Evolutionary conservation across 768 basidiomycete genomes (phyloP), one percentile per base, ranked within the genome.

Genomic region (Tulasnella sp.): DNA sequence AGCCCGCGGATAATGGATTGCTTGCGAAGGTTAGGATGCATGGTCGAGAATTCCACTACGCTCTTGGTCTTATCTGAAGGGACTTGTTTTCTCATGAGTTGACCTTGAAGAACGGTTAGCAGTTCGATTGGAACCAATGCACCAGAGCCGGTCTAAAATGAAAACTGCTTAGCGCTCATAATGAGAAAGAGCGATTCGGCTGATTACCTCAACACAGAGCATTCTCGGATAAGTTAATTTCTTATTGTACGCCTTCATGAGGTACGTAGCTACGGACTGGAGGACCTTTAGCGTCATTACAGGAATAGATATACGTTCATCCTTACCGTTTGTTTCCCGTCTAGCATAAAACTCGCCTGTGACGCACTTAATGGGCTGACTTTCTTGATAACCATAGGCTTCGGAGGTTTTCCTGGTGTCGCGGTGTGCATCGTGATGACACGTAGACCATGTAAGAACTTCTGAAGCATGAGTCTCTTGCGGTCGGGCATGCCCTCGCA

Each of bases 1-100:
- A 47, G 10, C 10, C 9, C 51, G 54, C 48, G n/a, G 53, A 47
- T 25, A 57, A 57, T 48, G n/a, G n/a, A n/a, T n/a, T n/a, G n/a
- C n/a, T n/a, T n/a, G n/a, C n/a, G n/a, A n/a, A n/a, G n/a, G n/a
- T n/a, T n/a, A n/a, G n/a, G n/a, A n/a, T n/a, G n/a, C 67, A 75
- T 78, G 1, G 79, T 82, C 0, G 84, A 72, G 53, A 87, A 86
- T 0, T 70, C 69, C 0, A 85, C 68, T 3, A 85, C 72, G 1
- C 71, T 69, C 44, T 71, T 73, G 0, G 78, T 78, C 58, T 78
- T 78, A 39, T 83, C 79, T 0, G 77, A 67, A 0, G 83, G 82
- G 0, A 87, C 67, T 43, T 82, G 77, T 56, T 80, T 83, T 33
- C 77, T 71, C 71, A 83, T 77, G 34, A 84, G 74, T 57, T 86